These are phyloP conservation scores for Trametes hirsuta DNA, from an alignment of 1,284 basidiomycete genomes.

Conservation along the genomic window DNA sequence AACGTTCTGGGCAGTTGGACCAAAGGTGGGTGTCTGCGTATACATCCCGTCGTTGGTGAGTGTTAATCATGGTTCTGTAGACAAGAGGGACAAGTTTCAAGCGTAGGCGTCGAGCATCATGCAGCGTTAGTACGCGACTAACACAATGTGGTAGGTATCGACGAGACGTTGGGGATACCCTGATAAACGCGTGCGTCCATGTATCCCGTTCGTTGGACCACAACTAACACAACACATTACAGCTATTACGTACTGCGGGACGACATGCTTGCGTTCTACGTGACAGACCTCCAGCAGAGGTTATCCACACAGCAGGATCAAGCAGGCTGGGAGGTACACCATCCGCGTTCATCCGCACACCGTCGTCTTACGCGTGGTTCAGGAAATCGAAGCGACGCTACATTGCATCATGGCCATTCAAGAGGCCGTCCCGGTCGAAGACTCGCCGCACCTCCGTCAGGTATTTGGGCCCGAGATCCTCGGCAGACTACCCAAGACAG, in stretches of 20 bases:
- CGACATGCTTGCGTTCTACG: slow-evolving; percentile 75
- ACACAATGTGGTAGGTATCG: slow-evolving; percentile 61
- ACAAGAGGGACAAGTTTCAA: slow-evolving; percentile 76
- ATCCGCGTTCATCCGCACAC: background rate
- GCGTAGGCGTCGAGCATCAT: slow-evolving; percentile 50
- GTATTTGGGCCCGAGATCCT: slow-evolving; percentile 76
- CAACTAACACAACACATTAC: background rate
- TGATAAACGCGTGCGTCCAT: slow-evolving; percentile 82
- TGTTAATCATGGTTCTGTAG: slow-evolving; percentile 40
- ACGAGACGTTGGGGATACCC: slow-evolving; percentile 86
- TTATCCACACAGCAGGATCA: slow-evolving; percentile 43
- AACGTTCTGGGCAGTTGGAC: slow-evolving; percentile 56
- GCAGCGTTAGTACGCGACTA: background rate
- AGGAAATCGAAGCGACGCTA: slow-evolving; percentile 85
- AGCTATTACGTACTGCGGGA: slow-evolving; percentile 89
- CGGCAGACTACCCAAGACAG: slow-evolving; percentile 64
- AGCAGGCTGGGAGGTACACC: slow-evolving; percentile 69
- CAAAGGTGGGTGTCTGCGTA: slow-evolving; percentile 54
- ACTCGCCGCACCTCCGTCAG: slow-evolving; percentile 62
- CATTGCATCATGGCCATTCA: slow-evolving; percentile 86
- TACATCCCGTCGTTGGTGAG: background rate
- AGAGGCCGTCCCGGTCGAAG: slow-evolving; percentile 82
- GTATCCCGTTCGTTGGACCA: too few species aligned
- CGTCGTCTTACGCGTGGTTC: background rate
- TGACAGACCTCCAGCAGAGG: slow-evolving; percentile 61